Evolutionary conservation across 1,139 yeast species (phyloP), one percentile per base, ranked within the genome.

Genomic region (Blastobotrys ciferrii): DNA sequence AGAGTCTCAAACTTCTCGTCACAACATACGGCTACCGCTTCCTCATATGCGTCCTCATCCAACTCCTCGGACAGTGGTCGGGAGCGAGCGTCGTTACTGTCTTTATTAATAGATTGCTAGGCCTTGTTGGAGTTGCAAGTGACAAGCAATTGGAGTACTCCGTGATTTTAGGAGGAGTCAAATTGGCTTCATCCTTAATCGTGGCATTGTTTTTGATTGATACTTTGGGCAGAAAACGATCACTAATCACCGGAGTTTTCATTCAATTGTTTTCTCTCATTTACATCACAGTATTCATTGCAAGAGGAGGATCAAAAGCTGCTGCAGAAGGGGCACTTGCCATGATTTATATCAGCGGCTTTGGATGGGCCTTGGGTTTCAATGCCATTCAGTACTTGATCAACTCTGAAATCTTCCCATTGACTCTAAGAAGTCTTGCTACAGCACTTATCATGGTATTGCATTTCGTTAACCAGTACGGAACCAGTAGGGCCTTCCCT

Each of bases 281-380:
- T 17, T 67, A 64, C 44, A 74, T 75, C 58, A 79, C 80, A 37
- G 66, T 75, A 32, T 77, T 73, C 62, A 58, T 75, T 43, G 38
- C 47, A 14, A 32, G 35, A 30, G 35, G 42, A 17, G 42, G 38
- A 20, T 30, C 38, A 14, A 78, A 38, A 32, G 46, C 35, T 30
- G 41, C 42, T 11, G 82, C 82, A 12, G 42, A 33, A 4, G 42
- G 47, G 3, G 83, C 83, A 1, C 64, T 79, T 54, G 80, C 82
- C 2, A 72, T 80, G 37, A 64, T 80, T 42, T 79, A 71, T 62
- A 56, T 80, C 40, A 68, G 75, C 35, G 84, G 84, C 51, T 66
- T 72, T 11, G 84, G 83, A 35, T 80, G 84, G 85, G 75, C 81
- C 17, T 63, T 79, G 67, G 84, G 85, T 7, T 80, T 77, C 72